Conservation (phyloP, 2,329 filamentous ascomycete species). For the Aurifilum marmelostoma region DNA sequence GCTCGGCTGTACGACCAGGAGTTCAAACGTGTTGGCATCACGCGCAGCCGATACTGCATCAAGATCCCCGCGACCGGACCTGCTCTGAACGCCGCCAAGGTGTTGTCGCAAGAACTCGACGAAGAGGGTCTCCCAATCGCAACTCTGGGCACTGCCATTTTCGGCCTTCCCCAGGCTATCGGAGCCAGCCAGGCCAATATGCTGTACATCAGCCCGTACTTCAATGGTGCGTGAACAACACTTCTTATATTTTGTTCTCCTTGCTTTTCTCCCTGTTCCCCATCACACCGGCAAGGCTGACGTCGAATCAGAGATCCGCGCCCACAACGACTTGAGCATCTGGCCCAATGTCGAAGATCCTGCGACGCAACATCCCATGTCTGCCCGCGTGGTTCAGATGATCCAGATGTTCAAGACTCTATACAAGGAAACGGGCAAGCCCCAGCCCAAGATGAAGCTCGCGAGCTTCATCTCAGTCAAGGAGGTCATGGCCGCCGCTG, state of each 20-base stretch:
- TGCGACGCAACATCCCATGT: constrained; percentile 51
- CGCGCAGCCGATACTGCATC: constrained; percentile 52
- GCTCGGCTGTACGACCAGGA: constrained; percentile 50
- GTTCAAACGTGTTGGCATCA: constrained; percentile 48
- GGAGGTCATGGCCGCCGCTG: constrained; percentile 50
- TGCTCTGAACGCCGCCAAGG: constrained; percentile 48
- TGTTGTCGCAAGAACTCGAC: constrained; percentile 42
- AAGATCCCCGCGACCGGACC: constrained; percentile 55
- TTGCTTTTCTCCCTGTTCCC: not conserved
- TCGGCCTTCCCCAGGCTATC: constrained; percentile 52
- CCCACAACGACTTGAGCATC: constrained; percentile 46
- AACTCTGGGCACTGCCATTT: constrained; percentile 52
- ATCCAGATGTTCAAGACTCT: constrained; percentile 50
- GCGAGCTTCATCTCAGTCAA: constrained; percentile 48
- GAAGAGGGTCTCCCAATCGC: constrained; percentile 41
- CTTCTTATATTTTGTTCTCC: no score
- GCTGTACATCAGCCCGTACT: constrained; percentile 54
- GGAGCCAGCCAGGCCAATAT: constrained; percentile 52
- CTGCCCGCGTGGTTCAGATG: constrained; percentile 51
- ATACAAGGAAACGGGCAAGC: constrained; percentile 50
- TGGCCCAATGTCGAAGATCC: constrained; percentile 53
- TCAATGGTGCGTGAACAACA: constrained; percentile 46
- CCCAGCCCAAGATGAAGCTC: constrained; percentile 52
- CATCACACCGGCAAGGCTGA: not conserved
- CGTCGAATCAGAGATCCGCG: constrained; percentile 43